Conservation (phyloP, 1,284 basidiomycete species). For the Microbotryum lychnidis-dioicae region DNA sequence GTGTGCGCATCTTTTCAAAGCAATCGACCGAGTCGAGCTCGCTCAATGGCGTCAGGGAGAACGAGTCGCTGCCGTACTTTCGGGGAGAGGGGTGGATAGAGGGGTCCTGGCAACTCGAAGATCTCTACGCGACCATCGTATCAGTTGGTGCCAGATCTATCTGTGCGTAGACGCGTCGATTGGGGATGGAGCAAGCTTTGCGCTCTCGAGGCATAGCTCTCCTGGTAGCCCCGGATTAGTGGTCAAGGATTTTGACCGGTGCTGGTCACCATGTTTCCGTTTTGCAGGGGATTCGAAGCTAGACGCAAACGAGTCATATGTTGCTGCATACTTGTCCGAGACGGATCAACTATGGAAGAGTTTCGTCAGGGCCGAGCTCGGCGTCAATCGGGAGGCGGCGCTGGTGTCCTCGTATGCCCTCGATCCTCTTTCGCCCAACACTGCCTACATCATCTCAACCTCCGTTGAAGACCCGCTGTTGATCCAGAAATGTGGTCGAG, state of each 20-base stretch:
- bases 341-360: slow-evolving; percentile 15
- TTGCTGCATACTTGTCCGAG: slow-evolving; percentile 9
- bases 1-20: slow-evolving; percentile 13
- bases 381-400: slow-evolving; percentile 11
- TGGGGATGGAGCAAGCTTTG: too few relatives aligned
- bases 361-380: slow-evolving; percentile 10
- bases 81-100: slow-evolving; percentile 26
- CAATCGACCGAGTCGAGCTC: background rate
- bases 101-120: slow-evolving; percentile 20
- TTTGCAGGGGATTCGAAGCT: slow-evolving; percentile 16
- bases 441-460: slow-evolving; percentile 4
- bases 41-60: slow-evolving; percentile 10
- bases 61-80: slow-evolving; percentile 24
- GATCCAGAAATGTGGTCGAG: background rate
- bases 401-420: slow-evolving; percentile 5
- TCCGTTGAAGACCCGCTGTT: slow-evolving; percentile 22
- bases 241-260: too few relatives aligned
- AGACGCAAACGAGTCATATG: slow-evolving; percentile 3
- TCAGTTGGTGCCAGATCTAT: slow-evolving; percentile 9
- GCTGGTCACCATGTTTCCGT: too few relatives aligned
- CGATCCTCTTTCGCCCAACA: background rate
- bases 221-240: too few relatives aligned
- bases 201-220: too few relatives aligned
- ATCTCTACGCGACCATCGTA: slow-evolving; percentile 20
- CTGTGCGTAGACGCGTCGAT: too few relatives aligned